A percentile compares a stretch with the other conserved stretches of the same genome.
phyloP scores from a whole-genome alignment of 305 asterid species.

The Andrographis paniculata region DNA sequence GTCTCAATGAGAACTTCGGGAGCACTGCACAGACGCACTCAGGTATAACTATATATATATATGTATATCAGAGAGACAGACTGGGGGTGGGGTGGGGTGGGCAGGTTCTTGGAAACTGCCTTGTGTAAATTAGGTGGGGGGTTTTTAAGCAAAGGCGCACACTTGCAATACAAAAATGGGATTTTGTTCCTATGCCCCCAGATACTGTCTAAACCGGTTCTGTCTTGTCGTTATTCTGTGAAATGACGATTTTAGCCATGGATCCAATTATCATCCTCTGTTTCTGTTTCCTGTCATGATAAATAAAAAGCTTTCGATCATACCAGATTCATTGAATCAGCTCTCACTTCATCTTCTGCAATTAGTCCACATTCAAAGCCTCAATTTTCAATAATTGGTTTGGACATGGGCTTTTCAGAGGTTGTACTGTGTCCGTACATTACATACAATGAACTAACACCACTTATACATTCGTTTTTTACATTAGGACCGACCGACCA shows the following conservation, averaged over 20 bases:
- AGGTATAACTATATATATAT: background rate
- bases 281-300: too few species aligned
- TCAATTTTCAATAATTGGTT: slow-evolving; percentile 14
- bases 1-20: too few species aligned
- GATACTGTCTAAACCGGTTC: slow-evolving; percentile 18
- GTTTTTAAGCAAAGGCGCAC: slow-evolving; percentile 12
- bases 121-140: slow-evolving; percentile 46
- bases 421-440: slow-evolving; percentile 52
- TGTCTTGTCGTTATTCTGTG: slow-evolving; percentile 15
- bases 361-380: slow-evolving; percentile 19
- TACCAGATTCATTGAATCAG: slow-evolving; percentile 25
- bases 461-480: background rate
- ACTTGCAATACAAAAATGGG: slow-evolving; percentile 16
- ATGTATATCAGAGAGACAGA: slow-evolving; percentile 14
- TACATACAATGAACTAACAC: slow-evolving; percentile 14
- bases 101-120: slow-evolving; percentile 66
- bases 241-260: slow-evolving; percentile 10
- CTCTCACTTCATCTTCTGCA: slow-evolving; percentile 20
- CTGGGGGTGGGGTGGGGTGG: slow-evolving; percentile 12
- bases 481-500: background rate
- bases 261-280: too few species aligned
- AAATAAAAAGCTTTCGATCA: too few species aligned
- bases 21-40: too few species aligned
- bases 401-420: slow-evolving; percentile 3
- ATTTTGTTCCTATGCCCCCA: slow-evolving; percentile 16